Evolutionary conservation across 2,329 filamentous ascomycete genomes (phyloP).

Genomic region (Chrysoporthe deuterocubensis): DNA sequence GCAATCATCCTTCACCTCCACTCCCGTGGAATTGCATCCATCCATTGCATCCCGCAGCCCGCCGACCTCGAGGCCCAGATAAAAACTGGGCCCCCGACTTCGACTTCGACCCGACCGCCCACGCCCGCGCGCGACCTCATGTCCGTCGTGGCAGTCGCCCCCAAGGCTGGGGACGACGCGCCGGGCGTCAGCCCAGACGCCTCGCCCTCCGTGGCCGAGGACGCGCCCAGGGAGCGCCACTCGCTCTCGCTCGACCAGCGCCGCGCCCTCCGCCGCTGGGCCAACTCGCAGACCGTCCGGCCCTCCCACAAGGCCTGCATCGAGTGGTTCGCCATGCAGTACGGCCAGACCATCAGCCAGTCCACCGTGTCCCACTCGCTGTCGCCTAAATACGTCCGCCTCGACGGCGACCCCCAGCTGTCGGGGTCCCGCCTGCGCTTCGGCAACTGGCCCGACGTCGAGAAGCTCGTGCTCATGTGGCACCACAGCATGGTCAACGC

Average conservation of each 20-base stretch:
- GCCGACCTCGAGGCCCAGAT: constrained; percentile 19
- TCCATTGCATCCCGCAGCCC: constrained; percentile 26
- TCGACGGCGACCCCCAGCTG: constrained; percentile 64
- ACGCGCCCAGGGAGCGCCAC: constrained; percentile 55
- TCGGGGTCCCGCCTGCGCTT: constrained; percentile 66
- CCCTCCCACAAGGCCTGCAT: constrained; percentile 66
- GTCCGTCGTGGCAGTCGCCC: constrained; percentile 25
- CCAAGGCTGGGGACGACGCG: constrained; percentile 23
- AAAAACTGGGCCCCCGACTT: constrained; percentile 23
- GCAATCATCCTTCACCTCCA: constrained; percentile 17
- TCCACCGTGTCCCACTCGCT: constrained; percentile 66
- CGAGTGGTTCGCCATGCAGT: constrained; percentile 64
- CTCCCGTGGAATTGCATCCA: constrained; percentile 28
- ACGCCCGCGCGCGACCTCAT: constrained; percentile 3
- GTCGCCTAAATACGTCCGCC: constrained; percentile 64
- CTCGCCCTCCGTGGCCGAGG: background rate
- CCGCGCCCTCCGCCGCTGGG: constrained; percentile 63
- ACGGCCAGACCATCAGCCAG: constrained; percentile 64
- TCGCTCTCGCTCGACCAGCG: constrained; percentile 66
- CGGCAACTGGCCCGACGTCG: constrained; percentile 67
- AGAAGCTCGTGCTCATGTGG: constrained; percentile 61
- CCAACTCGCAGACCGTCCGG: constrained; percentile 58
- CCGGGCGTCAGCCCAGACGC: constrained; percentile 14
- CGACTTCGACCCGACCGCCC: background rate
- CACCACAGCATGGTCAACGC: constrained; percentile 55